These are phyloP conservation scores for Zygoascus flipseniorum DNA, from an alignment of 805 yeast species.

Conservation along the genomic window DNA sequence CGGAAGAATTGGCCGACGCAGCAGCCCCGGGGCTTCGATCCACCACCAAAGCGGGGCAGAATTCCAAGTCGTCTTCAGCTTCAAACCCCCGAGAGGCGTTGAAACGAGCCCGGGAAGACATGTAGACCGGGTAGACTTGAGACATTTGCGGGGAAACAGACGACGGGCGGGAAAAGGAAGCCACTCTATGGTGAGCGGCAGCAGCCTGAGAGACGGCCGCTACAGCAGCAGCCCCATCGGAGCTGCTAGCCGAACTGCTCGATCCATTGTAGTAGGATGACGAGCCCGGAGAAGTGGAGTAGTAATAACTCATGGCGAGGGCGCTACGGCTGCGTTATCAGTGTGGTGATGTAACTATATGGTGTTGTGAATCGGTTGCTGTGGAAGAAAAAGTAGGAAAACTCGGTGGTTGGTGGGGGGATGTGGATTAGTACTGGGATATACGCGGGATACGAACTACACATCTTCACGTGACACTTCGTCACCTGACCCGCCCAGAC, in stretches of 20 bases:
- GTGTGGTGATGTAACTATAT: background rate
- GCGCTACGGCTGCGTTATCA: background rate
- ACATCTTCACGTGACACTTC: background rate
- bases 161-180: constrained; percentile 19
- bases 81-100: constrained; percentile 64
- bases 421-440: background rate
- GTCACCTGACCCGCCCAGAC: too few species aligned
- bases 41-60: constrained; percentile 41
- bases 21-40: background rate
- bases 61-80: constrained; percentile 61
- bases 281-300: constrained; percentile 8
- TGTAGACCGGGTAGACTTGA: constrained; percentile 17
- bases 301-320: constrained; percentile 10
- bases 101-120: constrained; percentile 29
- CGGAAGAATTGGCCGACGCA: background rate
- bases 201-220: background rate
- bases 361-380: background rate
- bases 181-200: background rate
- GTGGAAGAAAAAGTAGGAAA: background rate
- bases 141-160: constrained; percentile 25
- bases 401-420: background rate
- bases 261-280: constrained; percentile 1
- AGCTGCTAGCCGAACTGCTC: background rate
- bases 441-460: background rate
- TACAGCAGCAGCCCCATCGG: background rate